Conservation (phyloP, 345 rosid species). For the Raphanus sativus region DNA sequence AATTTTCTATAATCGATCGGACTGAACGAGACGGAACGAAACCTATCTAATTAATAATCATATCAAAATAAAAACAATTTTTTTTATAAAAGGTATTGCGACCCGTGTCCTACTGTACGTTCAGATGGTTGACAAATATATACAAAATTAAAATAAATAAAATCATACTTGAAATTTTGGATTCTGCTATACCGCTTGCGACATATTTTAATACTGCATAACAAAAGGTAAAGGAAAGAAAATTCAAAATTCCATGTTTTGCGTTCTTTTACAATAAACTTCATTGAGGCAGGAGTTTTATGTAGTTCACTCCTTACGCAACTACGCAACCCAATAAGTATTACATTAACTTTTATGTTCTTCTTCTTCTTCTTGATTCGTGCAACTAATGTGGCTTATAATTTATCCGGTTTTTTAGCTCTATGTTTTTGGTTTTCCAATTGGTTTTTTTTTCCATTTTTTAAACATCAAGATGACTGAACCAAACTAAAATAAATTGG, state of each 20-base stretch:
- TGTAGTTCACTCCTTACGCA: constrained; percentile 30
- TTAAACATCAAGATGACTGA: neutral
- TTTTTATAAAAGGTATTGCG: neutral
- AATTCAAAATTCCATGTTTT: constrained; percentile 34
- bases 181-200: constrained; percentile 4
- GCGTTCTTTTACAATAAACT: constrained; percentile 28
- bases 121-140: constrained; percentile 5
- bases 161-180: neutral
- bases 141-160: neutral
- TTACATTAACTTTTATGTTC: neutral
- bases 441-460: neutral
- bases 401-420: neutral
- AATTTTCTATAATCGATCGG: constrained; percentile 4
- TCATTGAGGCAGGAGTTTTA: constrained; percentile 18
- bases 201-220: neutral
- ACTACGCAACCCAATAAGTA: constrained; percentile 28
- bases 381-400: constrained; percentile 2
- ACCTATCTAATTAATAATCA: constrained; percentile 1
- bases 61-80: neutral
- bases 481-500: neutral
- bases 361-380: constrained; percentile 21
- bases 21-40: constrained; percentile 2
- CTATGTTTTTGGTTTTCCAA: neutral
- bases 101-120: constrained; percentile 2
- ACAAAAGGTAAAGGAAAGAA: neutral